These are phyloP conservation scores for Psidium guajava DNA, from an alignment of 345 rosid species.

Conservation along the genomic window DNA sequence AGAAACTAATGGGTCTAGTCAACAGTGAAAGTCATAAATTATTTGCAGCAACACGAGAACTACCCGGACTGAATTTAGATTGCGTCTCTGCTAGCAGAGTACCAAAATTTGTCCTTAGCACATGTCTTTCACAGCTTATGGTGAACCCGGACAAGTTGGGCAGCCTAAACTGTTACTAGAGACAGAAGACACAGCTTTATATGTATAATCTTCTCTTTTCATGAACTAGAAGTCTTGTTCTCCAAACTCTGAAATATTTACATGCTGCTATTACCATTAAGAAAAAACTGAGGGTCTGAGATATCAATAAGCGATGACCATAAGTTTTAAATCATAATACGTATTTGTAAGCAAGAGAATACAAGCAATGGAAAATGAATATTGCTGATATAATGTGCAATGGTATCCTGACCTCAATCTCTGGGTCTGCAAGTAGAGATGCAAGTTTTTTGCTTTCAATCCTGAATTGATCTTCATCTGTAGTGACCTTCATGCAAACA, in stretches of 20 bases:
- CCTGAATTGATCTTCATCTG: conserved; percentile 64
- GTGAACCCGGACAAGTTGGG: not conserved
- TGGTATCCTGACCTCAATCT: conserved; percentile 59
- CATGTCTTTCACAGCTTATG: not conserved
- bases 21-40: not conserved
- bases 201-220: not conserved
- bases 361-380: not conserved
- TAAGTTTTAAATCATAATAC: not conserved
- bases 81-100: not conserved
- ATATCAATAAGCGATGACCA: not conserved
- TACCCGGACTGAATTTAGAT: not conserved
- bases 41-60: not conserved
- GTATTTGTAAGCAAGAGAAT: not conserved
- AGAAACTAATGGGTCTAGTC: not conserved
- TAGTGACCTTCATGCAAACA: conserved; percentile 10
- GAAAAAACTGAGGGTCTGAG: not conserved
- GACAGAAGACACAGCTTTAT: not conserved
- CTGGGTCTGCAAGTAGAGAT: conserved; percentile 92
- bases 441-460: conserved; percentile 62
- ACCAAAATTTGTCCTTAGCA: not conserved
- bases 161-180: not conserved
- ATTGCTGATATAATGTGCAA: not conserved
- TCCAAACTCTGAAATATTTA: not conserved
- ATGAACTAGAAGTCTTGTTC: not conserved
- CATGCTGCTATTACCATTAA: not conserved